These are phyloP conservation scores for Paraphoma chrysanthemicola DNA, from an alignment of 2,329 filamentous ascomycete genomes.

Conservation along the genomic window DNA sequence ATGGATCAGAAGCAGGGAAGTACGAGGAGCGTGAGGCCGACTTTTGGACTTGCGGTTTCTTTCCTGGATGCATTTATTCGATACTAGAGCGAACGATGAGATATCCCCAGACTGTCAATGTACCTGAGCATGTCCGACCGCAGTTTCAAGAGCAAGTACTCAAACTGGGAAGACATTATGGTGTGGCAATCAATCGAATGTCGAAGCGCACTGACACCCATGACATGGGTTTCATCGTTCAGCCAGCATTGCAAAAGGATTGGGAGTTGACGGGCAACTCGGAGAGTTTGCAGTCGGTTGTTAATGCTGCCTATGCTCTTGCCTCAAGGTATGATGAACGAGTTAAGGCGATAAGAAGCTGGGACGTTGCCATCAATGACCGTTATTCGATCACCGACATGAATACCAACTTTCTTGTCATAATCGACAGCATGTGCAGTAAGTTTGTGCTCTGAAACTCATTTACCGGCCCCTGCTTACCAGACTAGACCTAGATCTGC, in stretches of 20 bases:
- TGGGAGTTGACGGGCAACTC: conserved; percentile 56
- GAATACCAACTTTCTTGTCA: conserved; percentile 48
- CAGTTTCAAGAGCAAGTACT: conserved; percentile 32
- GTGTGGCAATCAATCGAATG: conserved; percentile 42
- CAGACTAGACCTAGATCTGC: conserved; percentile 46
- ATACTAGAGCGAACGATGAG: conserved; percentile 40
- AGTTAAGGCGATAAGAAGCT: conserved; percentile 57
- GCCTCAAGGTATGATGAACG: conserved; percentile 52
- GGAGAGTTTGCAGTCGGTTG: conserved; percentile 50
- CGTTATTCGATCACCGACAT: conserved; percentile 47
- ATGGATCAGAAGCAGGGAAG: conserved; percentile 25
- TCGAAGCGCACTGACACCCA: conserved; percentile 58
- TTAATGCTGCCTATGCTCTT: conserved; percentile 55
- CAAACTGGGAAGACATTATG: conserved; percentile 38
- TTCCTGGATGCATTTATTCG: conserved; percentile 44
- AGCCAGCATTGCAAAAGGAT: conserved; percentile 55
- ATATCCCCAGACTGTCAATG: conserved; percentile 33
- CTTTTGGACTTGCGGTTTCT: conserved; percentile 48
- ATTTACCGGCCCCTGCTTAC: background rate
- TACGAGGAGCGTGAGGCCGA: conserved; percentile 46
- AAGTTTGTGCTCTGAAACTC: background rate
- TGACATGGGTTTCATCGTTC: conserved; percentile 63
- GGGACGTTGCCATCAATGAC: conserved; percentile 53
- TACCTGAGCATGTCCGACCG: conserved; percentile 23
- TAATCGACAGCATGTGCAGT: conserved; percentile 55